Conservation (phyloP, 1,284 basidiomycete genomes). For the Puccinia triticina region DNA sequence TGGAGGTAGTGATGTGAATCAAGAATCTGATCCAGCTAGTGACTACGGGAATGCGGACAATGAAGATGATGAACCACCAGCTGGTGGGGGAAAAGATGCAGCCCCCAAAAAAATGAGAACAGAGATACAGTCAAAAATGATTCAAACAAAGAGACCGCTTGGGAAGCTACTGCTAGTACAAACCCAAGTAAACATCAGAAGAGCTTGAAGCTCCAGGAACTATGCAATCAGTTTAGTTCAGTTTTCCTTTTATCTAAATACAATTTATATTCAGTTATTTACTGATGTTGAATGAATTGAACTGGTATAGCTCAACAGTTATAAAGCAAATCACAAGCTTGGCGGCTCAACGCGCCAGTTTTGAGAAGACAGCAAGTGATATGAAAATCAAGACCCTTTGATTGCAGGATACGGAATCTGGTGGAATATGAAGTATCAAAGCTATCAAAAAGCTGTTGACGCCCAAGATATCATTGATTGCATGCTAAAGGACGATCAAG, state of each 20-base stretch:
- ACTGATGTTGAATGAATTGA: too few species aligned
- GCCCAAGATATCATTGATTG: too few species aligned
- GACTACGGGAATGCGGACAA: background rate
- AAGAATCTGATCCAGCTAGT: background rate
- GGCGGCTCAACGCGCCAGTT: constrained; percentile 10
- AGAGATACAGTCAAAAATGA: background rate
- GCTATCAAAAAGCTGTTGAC: background rate
- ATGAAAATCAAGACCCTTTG: background rate
- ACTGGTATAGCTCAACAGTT: constrained; percentile 15
- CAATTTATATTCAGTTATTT: too few species aligned
- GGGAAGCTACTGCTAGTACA: too few species aligned
- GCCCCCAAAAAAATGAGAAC: background rate
- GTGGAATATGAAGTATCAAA: constrained; percentile 5
- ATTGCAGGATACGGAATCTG: constrained; percentile 11
- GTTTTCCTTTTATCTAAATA: too few species aligned
- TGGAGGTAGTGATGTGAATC: background rate
- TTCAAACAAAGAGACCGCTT: too few species aligned
- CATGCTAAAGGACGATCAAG: constrained; percentile 8
- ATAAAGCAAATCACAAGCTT: background rate
- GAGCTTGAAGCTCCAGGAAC: too few species aligned
- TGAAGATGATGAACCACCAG: constrained; percentile 11
- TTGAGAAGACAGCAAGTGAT: background rate
- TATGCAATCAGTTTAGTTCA: too few species aligned
- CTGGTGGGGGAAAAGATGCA: background rate
- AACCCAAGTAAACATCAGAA: too few species aligned